Percentiles rank a stretch among this genome's conserved stretches.
Evolutionary conservation across 352 stramenopile genomes (phyloP).

Genomic region (Phytophthora macrochlamydospora): DNA sequence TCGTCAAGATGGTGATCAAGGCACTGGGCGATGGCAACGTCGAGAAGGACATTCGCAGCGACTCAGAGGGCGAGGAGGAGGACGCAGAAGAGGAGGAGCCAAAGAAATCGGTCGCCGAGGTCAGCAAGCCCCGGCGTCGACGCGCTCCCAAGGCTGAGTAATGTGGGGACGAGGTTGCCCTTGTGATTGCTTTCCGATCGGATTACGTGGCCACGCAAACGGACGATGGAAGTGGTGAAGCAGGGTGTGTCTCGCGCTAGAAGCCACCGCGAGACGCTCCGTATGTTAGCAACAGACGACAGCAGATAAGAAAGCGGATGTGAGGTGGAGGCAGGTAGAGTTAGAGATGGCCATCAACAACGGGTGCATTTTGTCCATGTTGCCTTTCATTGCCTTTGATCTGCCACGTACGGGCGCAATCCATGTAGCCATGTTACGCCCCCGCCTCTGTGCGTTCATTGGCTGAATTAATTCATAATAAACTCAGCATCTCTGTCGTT

Average conservation of each 20-base stretch:
- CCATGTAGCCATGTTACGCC: slow-evolving; percentile 1
- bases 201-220: slow-evolving; percentile 15
- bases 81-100: slow-evolving; percentile 22
- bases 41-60: slow-evolving; percentile 84
- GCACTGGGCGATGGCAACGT: slow-evolving; percentile 68
- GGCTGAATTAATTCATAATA: background rate
- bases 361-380: too few species aligned
- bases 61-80: slow-evolving; percentile 69
- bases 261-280: slow-evolving; percentile 4
- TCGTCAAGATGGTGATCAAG: slow-evolving; percentile 77
- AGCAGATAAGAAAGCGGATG: slow-evolving; percentile 4
- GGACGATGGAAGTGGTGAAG: background rate
- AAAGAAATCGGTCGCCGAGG: slow-evolving; percentile 18
- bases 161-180: slow-evolving; percentile 3
- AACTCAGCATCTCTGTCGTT: background rate
- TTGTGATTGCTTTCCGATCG: slow-evolving; percentile 19
- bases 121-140: slow-evolving; percentile 56
- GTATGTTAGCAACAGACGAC: slow-evolving; percentile 32
- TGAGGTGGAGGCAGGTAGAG: slow-evolving; percentile 31
- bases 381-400: too few species aligned
- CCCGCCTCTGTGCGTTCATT: background rate
- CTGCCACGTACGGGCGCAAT: background rate
- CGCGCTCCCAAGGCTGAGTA: slow-evolving; percentile 76
- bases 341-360: slow-evolving; percentile 13
- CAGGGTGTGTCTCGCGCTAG: slow-evolving; percentile 14